These are phyloP conservation scores for Pistacia integerrima DNA, from an alignment of 345 rosid species.

Conservation along the genomic window DNA sequence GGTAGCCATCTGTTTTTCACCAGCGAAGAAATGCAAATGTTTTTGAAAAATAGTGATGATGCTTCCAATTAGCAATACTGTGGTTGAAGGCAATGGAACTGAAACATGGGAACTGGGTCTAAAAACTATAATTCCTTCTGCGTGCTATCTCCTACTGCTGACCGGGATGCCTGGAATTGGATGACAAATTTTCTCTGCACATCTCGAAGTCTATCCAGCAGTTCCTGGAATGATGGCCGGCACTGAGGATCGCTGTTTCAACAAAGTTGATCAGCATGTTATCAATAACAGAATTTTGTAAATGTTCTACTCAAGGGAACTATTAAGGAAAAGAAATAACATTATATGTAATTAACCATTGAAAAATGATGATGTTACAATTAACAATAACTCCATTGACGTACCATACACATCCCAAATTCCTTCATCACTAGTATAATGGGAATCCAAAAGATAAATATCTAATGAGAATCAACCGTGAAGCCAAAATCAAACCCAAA, in stretches of 20 bases:
- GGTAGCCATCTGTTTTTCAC: conserved; percentile 10
- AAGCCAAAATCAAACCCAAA: conserved; percentile 12
- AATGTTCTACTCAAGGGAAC: background rate
- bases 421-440: background rate
- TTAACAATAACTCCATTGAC: background rate
- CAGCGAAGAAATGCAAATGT: conserved; percentile 5
- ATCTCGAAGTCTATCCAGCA: conserved; percentile 79
- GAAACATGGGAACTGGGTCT: background rate
- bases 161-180: conserved; percentile 76
- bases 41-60: background rate
- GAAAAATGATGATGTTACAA: background rate
- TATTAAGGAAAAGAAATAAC: background rate
- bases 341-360: background rate
- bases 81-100: background rate
- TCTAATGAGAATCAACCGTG: background rate
- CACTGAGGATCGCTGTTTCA: conserved; percentile 63
- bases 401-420: background rate
- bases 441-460: background rate
- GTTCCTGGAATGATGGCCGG: conserved; percentile 88
- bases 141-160: conserved; percentile 40
- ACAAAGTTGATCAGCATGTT: conserved; percentile 17
- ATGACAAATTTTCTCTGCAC: conserved; percentile 62
- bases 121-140: conserved; percentile 46
- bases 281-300: conserved; percentile 6
- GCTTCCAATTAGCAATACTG: background rate